Evolutionary conservation across 1,284 basidiomycete species (phyloP).

Genomic region (Cryptococcus sp.): DNA sequence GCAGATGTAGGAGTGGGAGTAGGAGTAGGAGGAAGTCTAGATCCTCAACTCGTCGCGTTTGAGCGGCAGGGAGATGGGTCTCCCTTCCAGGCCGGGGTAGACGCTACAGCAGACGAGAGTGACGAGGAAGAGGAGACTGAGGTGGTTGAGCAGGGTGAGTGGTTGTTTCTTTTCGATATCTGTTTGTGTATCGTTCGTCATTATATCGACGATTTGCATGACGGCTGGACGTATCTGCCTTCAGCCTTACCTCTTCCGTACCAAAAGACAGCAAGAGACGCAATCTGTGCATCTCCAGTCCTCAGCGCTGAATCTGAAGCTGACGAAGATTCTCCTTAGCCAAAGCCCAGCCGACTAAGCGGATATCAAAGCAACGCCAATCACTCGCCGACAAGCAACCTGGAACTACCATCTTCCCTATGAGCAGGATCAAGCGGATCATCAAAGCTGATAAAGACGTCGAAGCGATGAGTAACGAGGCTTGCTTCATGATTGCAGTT

Average conservation of each 20-base stretch:
- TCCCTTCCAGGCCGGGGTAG: conserved; percentile 9
- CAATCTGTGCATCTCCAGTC: neutral
- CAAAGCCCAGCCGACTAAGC: conserved; percentile 31
- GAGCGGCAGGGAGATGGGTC: conserved; percentile 4
- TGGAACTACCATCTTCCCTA: conserved; percentile 52
- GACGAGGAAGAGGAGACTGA: conserved; percentile 19
- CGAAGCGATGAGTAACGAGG: conserved; percentile 53
- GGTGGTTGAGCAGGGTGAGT: conserved; percentile 6
- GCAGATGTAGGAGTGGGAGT: neutral
- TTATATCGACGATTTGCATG: neutral
- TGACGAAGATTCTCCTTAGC: neutral
- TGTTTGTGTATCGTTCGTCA: neutral
- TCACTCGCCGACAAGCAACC: conserved; percentile 45
- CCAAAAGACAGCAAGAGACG: neutral
- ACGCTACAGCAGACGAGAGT: conserved; percentile 8
- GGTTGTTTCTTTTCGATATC: neutral
- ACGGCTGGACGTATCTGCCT: too few species aligned
- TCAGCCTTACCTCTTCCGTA: too few species aligned
- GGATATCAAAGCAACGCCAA: conserved; percentile 45
- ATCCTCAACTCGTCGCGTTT: neutral
- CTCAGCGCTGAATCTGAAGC: neutral
- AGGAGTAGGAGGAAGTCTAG: conserved; percentile 1
- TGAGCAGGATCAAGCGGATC: conserved; percentile 53
- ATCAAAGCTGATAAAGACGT: conserved; percentile 56
- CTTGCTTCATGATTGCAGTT: conserved; percentile 53